Base-by-base conservation (phyloP, 768 basidiomycete species). In the Leccinum aurantiacum region DNA sequence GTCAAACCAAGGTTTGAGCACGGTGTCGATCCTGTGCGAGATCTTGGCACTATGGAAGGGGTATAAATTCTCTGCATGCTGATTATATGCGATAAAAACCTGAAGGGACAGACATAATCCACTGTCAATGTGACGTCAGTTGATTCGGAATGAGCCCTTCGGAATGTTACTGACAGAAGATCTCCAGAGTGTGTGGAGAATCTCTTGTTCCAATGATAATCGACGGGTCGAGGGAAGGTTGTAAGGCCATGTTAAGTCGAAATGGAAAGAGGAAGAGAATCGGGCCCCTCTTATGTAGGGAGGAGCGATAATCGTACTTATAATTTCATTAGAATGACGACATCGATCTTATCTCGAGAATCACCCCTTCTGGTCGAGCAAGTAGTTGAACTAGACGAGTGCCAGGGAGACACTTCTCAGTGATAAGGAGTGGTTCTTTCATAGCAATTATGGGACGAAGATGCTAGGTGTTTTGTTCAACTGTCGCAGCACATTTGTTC, bases 101-200 rank as follows among this genome's bases (percentile, higher is more conserved):
- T 91, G 80, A 78, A 93, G 1, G 91, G 91, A 66, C 92, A 95
- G 66, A 92, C 90, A 72, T 90, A 93, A 74, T 93, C 93, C 76
- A 93, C 90, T 92, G 63, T 2, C 6, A 37, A 58, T 15, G 44
- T 15, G 10, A 44, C 17, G 14, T 58, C 11, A 59, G 52, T 19
- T 15, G 27, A 54, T 22, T 47, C 1, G 35, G 10, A 17, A 38
- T 3, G 37, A 38, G 15, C 15, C 37, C 3, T 38, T 50, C 47
- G 2, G 17, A n/a, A 47, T 14, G 22, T 54, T 1, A 71, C 89
- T 67, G 67, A 89, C 90, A 71, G 74, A 91, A 93, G 59, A 93
- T 75, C 59, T 95, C 92, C 54, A 94, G 78, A 3, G 89, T 91
- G 66, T 94, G 90, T 0, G 88, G 25, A 25, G 25, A 25, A 25